Conservation (phyloP, 192 early-diverging fungal species). For the Coemansia sp. region DNA sequence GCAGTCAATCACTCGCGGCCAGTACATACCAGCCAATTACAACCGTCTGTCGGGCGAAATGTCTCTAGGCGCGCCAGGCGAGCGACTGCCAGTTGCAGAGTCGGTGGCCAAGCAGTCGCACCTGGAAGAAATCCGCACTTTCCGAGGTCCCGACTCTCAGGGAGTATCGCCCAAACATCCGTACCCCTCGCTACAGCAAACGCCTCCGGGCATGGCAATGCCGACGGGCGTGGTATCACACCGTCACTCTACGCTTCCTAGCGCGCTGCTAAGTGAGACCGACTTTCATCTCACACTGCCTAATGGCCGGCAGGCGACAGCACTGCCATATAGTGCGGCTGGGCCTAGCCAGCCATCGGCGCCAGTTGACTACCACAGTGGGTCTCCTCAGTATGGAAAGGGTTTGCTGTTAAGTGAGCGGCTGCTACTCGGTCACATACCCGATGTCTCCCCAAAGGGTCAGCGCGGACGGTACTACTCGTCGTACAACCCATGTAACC, state of each 20-base stretch:
- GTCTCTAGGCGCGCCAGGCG: neutral
- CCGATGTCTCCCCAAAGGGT: neutral
- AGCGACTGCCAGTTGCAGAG: slow-evolving; percentile 23
- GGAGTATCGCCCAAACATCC: slow-evolving; percentile 9
- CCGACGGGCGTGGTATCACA: neutral
- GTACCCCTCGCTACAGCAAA: slow-evolving; percentile 3
- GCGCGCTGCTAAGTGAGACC: neutral
- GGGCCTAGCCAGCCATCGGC: slow-evolving; percentile 16
- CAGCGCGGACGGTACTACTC: slow-evolving; percentile 10
- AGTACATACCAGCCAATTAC: slow-evolving; percentile 2
- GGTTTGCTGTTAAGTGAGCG: slow-evolving; percentile 19
- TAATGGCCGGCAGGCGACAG: slow-evolving; percentile 5
- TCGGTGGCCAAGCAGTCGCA: slow-evolving; percentile 46
- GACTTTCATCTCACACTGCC: slow-evolving; percentile 41
- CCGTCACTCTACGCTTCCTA: neutral
- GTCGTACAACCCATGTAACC: slow-evolving; percentile 75
- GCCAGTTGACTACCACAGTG: slow-evolving; percentile 18
- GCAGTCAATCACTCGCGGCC: slow-evolving; percentile 15
- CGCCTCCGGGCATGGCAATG: neutral
- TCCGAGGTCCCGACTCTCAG: slow-evolving; percentile 13
- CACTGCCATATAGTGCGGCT: neutral
- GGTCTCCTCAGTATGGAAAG: slow-evolving; percentile 25
- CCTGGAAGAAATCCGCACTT: slow-evolving; percentile 39
- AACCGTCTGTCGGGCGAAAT: slow-evolving; percentile 3
- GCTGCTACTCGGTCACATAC: slow-evolving; percentile 10